Evolutionary conservation across 805 yeast genomes (phyloP), one percentile per base, ranked within the genome.

Genomic region (Candida pseudoglaebosa): DNA sequence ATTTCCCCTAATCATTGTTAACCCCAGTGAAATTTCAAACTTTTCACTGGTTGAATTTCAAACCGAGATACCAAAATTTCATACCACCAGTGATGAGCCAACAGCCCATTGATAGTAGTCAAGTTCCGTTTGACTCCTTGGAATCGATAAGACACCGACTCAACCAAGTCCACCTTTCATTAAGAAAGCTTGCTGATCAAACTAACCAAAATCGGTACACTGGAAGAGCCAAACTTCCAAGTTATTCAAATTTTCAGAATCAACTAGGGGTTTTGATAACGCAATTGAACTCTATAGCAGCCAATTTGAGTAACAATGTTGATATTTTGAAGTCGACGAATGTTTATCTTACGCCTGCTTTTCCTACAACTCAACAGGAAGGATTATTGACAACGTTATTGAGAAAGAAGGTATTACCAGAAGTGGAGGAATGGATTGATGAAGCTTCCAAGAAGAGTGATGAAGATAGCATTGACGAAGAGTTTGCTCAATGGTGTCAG

Each of bases 401-500:
- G 43, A 73, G 98, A 42, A 93, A 90, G 57, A 91, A 90, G 56
- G 82, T 83, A 36, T 66, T 86, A 8, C 98, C 99, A 0, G 97
- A 90, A 45, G 95, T 91, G 2, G 85, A 80, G 37, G 84, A 78
- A 34, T 91, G 98, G 97, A 75, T 89, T 5, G 70, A 70, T 24
- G 59, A 64, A 15, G 67, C 53, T 47, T 52, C 47, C 17, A 43
- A 46, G 24, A 31, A 36, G n/a, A 18, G 43, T 3, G 47, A 45
- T 17, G 41, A 55, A 14, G 45, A 48, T 15, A 44, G 53, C 15
- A 34, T 50, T 38, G 51, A 52, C 35, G 87, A 83, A 46, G 81
- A 79, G 30, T 69, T 84, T 34, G 75, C 86, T n/a, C 70, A 71
- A 34, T 82, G 89, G 82, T 87, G 91, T 28, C 57, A 72, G 9